phyloP scores from a whole-genome alignment of 2,329 filamentous ascomycete species.

The Colletotrichum musae region DNA sequence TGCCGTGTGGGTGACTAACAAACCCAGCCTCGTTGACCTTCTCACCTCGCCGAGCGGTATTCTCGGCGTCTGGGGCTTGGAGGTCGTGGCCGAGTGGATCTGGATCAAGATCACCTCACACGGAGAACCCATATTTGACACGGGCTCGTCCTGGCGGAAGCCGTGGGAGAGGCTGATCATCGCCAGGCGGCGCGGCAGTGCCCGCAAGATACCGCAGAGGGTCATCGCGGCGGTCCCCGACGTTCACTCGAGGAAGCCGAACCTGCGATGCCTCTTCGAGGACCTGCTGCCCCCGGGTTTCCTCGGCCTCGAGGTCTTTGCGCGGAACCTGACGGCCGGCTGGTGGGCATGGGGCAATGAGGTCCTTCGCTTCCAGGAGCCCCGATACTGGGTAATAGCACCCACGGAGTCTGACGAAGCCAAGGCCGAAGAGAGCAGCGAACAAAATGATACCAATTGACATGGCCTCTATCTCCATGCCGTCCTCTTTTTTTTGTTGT shows the following conservation, averaged over 20 bases:
- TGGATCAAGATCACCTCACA: constrained; percentile 81
- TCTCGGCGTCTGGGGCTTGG: constrained; percentile 77
- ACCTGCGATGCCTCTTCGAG: constrained; percentile 73
- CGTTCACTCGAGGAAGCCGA: constrained; percentile 84
- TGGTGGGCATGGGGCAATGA: constrained; percentile 88
- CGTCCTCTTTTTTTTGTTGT: constrained; percentile 44
- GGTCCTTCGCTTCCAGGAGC: constrained; percentile 77
- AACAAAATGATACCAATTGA: constrained; percentile 34
- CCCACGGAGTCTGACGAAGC: neutral
- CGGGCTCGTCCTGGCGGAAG: constrained; percentile 77
- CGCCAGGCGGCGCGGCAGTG: constrained; percentile 60
- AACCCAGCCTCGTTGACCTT: constrained; percentile 70
- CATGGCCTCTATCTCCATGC: constrained; percentile 35
- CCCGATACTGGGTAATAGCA: constrained; percentile 61
- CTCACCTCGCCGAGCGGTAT: constrained; percentile 67
- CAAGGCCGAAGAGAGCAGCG: neutral
- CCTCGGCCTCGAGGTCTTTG: constrained; percentile 81
- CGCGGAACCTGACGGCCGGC: constrained; percentile 78
- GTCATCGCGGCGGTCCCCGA: constrained; percentile 81
- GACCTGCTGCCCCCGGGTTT: constrained; percentile 66
- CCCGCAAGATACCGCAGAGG: constrained; percentile 56
- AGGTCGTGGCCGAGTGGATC: constrained; percentile 78
- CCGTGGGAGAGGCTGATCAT: constrained; percentile 83
- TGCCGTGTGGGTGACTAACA: constrained; percentile 86
- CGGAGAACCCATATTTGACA: constrained; percentile 75